Evolutionary conservation across 73 alveolate genomes (phyloP), one percentile per base, ranked within the genome.

Genomic region (Paramecium caudatum): DNA sequence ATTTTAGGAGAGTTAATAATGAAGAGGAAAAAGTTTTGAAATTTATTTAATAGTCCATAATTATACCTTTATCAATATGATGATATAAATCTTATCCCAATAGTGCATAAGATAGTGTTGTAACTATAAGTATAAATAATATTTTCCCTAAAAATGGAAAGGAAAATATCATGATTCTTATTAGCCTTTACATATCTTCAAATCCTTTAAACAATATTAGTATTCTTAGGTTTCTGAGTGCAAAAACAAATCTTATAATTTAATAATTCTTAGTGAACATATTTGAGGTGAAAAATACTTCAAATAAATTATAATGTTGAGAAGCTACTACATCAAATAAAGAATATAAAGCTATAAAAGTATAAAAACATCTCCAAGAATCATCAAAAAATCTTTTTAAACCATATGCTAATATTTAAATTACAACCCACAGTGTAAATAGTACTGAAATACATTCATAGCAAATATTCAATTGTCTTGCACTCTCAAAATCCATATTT

Each of bases 131-230:
- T 21, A 74, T 74, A 41, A 45, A 74, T 74, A 74, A 43, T 12
- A 74, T 74, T 27, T 39, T 74, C 13, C 62, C 62, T 34, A 74
- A 21, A 45, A 74, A 74, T 13, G 88, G 88, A 41, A 74, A 27
- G 16, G 88, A 30, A 6, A 74, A 74, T 16, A 45, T 45, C 62
- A 74, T 74, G 6, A 74, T 68, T 74, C 88, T 74, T 5, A 74
- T 43, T 41, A 74, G 43, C 43, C 88, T 74, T 39, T 74, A 45
- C 2, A 74, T 32, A 27, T 43, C 39, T 34, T 74, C 55, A 74
- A 74, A 74, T 74, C 88, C 68, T 12, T 74, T 19, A 74, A 74
- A 74, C 43, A 74, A 74, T 74, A 74, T 19, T 5, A 74, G 27
- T 0, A 74, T 74, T 74, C 88, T 74, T 7, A 74, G 47, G 32